phyloP scores from a whole-genome alignment of 2,329 filamentous ascomycete species.

The Aspergillus quadrilineatus region DNA sequence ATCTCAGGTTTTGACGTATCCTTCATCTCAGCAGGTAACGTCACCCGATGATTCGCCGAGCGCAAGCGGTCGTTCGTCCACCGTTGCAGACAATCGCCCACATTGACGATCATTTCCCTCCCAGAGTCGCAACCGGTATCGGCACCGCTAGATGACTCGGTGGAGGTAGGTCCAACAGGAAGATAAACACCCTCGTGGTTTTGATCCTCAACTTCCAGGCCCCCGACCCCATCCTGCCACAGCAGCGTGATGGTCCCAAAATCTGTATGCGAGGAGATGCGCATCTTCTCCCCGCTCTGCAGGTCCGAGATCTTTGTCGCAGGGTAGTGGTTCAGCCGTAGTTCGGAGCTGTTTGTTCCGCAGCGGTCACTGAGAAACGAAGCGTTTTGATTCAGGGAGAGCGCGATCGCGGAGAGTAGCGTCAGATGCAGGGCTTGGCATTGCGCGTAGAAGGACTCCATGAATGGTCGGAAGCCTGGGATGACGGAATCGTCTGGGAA shows the following conservation, averaged over 20 bases:
- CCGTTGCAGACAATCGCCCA: slow-evolving; percentile 54
- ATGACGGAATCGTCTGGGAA: slow-evolving; percentile 50
- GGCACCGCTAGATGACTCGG: not conserved
- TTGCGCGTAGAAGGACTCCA: slow-evolving; percentile 40
- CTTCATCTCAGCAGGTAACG: slow-evolving; percentile 14
- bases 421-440: slow-evolving; percentile 43
- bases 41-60: slow-evolving; percentile 49
- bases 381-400: slow-evolving; percentile 40
- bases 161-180: slow-evolving; percentile 3
- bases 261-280: slow-evolving; percentile 16
- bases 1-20: slow-evolving; percentile 22
- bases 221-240: slow-evolving; percentile 16
- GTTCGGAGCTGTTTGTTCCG: slow-evolving; percentile 56
- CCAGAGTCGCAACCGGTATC: not conserved
- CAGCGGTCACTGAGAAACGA: slow-evolving; percentile 35
- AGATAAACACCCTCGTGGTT: slow-evolving; percentile 12
- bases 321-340: slow-evolving; percentile 49
- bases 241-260: slow-evolving; percentile 17
- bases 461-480: slow-evolving; percentile 44
- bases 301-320: not conserved
- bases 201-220: slow-evolving; percentile 25
- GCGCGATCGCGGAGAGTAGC: slow-evolving; percentile 46
- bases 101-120: slow-evolving; percentile 45
- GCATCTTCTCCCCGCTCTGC: slow-evolving; percentile 4
- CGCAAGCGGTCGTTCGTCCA: slow-evolving; percentile 52